Evolutionary conservation across 331 rosid species (phyloP).

Genomic region (Ulmus americana): DNA sequence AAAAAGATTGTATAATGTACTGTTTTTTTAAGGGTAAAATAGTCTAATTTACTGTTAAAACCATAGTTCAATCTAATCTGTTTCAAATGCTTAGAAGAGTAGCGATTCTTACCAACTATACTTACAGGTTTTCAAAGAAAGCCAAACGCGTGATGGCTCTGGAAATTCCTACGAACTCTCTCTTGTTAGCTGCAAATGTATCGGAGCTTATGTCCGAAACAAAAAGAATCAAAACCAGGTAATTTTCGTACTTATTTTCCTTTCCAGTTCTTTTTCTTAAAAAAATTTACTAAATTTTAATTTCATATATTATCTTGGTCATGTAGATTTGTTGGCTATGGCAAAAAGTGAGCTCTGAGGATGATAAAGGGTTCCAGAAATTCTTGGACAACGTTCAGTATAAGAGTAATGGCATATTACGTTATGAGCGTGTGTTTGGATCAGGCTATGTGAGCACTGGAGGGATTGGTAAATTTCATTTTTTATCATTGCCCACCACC

Average conservation of each 20-base stretch:
- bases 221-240: constrained; percentile 97
- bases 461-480: constrained; percentile 54
- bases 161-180: constrained; percentile 78
- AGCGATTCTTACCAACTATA: background rate
- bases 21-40: too few species aligned
- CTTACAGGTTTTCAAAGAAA: constrained; percentile 61
- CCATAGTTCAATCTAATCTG: too few species aligned
- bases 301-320: constrained; percentile 6
- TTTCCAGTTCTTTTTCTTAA: background rate
- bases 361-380: constrained; percentile 70
- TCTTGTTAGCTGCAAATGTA: constrained; percentile 81
- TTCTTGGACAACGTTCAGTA: constrained; percentile 81
- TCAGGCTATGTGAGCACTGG: constrained; percentile 87
- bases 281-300: background rate
- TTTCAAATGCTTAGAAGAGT: background rate
- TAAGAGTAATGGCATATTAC: constrained; percentile 53
- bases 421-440: constrained; percentile 76
- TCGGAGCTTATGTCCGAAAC: constrained; percentile 84
- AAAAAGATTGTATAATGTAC: too few species aligned
- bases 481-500: background rate
- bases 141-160: constrained; percentile 42
- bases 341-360: constrained; percentile 61
- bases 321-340: constrained; percentile 89
- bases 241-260: background rate
- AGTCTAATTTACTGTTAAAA: too few species aligned